Conservation (phyloP, 371 early-diverging fungal genomes). For the Actinomortierella wolfii region DNA sequence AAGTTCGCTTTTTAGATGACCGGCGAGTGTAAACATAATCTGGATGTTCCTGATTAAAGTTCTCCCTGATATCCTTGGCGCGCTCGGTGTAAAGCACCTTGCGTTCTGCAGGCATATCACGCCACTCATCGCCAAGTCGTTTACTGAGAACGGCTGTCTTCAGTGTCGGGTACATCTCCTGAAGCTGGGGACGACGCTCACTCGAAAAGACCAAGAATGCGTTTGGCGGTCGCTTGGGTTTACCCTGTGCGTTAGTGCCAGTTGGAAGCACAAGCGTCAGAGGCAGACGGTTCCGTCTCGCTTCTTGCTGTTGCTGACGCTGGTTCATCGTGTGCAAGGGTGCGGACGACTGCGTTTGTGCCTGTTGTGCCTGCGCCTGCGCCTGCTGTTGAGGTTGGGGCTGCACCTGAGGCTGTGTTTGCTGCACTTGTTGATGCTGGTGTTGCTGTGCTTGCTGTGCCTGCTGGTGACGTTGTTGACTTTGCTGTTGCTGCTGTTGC, state of each 20-base stretch:
- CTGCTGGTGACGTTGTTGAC: constrained; percentile 14
- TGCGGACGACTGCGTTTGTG: constrained; percentile 2
- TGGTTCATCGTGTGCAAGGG: background rate
- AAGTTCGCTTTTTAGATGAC: constrained; percentile 42
- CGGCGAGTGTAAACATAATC: constrained; percentile 53
- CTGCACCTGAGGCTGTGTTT: constrained; percentile 1
- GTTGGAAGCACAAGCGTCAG: background rate
- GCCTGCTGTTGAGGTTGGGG: constrained; percentile 9
- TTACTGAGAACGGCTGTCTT: constrained; percentile 62
- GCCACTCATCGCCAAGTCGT: constrained; percentile 63
- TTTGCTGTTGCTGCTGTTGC: constrained; percentile 18
- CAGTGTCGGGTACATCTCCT: constrained; percentile 52
- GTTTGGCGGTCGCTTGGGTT: constrained; percentile 56
- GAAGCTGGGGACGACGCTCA: constrained; percentile 62
- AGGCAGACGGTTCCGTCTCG: constrained; percentile 1
- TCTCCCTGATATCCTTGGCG: constrained; percentile 55
- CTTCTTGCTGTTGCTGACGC: constrained; percentile 10
- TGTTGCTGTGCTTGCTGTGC: constrained; percentile 29
- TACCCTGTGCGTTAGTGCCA: constrained; percentile 6
- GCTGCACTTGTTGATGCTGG: constrained; percentile 12
- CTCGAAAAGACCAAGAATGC: constrained; percentile 58
- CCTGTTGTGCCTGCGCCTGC: constrained; percentile 2
- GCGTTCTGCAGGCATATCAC: constrained; percentile 44
- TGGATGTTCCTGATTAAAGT: constrained; percentile 53
- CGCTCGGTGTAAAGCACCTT: constrained; percentile 49